Conservation (phyloP, 78 protist species). For the Mastigamoeba balamuthi region DNA sequence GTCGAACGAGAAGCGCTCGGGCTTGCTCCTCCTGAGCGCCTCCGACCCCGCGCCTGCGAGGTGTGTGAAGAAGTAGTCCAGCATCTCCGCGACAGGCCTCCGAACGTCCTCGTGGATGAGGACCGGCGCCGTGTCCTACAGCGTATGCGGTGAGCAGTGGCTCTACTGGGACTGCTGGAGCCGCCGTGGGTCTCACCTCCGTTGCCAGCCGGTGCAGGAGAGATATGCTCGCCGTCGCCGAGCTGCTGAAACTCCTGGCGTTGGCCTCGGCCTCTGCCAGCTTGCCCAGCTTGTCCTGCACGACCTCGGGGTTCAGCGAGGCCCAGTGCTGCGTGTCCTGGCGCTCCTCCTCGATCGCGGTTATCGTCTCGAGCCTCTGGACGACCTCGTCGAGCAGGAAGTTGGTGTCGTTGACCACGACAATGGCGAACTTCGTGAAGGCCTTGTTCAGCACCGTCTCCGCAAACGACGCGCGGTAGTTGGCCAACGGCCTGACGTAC, state of each 20-base stretch:
- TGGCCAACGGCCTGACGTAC: neutral
- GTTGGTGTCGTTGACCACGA: neutral
- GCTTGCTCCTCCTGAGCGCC: neutral
- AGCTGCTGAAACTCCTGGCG: too few species aligned
- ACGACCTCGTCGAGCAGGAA: neutral
- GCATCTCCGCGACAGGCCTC: neutral
- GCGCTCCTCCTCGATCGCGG: neutral
- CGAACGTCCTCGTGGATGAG: neutral
- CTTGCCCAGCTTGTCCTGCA: neutral
- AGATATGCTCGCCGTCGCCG: neutral
- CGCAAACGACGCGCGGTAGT: neutral
- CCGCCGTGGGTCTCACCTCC: too few species aligned
- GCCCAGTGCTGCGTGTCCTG: neutral
- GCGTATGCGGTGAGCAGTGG: neutral
- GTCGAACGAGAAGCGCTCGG: neutral
- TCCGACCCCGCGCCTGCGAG: neutral
- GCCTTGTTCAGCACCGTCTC: neutral
- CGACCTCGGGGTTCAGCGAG: neutral
- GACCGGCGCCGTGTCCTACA: neutral
- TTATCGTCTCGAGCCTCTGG: neutral
- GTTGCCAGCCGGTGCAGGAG: neutral
- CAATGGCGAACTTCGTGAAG: neutral
- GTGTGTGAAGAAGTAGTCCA: neutral
- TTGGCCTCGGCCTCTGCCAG: too few species aligned
- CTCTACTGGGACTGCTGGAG: too few species aligned